phyloP scores from a whole-genome alignment of 805 yeast species.

The Metschnikowia aberdeeniae region DNA sequence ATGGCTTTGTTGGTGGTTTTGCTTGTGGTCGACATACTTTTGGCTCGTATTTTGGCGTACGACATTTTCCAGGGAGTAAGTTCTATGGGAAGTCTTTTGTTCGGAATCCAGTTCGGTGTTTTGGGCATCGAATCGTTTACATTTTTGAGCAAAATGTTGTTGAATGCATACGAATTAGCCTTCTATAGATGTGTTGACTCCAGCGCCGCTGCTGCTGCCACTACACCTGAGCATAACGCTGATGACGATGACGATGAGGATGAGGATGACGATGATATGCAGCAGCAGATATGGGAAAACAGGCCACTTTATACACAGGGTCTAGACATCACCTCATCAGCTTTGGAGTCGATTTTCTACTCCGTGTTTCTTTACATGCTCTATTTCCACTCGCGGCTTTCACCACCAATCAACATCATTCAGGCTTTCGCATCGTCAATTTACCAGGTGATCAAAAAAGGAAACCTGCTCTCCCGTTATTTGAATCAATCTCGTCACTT shows the following conservation, averaged over 20 bases:
- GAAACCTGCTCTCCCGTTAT: slow-evolving; percentile 44
- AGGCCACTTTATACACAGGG: slow-evolving; percentile 57
- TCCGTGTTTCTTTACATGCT: slow-evolving; percentile 32
- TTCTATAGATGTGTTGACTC: slow-evolving; percentile 30
- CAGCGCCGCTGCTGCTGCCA: background rate
- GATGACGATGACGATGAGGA: slow-evolving; percentile 17
- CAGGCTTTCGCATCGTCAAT: slow-evolving; percentile 45
- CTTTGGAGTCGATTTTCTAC: slow-evolving; percentile 30
- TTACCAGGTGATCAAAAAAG: slow-evolving; percentile 25
- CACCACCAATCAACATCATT: slow-evolving; percentile 37
- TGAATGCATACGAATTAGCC: slow-evolving; percentile 55
- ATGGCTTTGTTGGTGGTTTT: slow-evolving; percentile 44
- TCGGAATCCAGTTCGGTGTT: slow-evolving; percentile 74
- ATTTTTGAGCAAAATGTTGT: slow-evolving; percentile 40
- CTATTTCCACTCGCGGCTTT: slow-evolving; percentile 27
- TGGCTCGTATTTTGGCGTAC: slow-evolving; percentile 55
- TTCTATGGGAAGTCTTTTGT: slow-evolving; percentile 55
- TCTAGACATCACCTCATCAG: slow-evolving; percentile 50
- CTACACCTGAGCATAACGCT: slow-evolving; percentile 3
- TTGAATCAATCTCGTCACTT: slow-evolving; percentile 58
- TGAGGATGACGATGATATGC: slow-evolving; percentile 35
- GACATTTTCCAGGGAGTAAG: slow-evolving; percentile 48
- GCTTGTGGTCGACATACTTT: slow-evolving; percentile 45
- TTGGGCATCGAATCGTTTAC: slow-evolving; percentile 52
- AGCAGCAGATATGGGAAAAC: slow-evolving; percentile 68